Percentiles rank a stretch among this genome's conserved stretches.
Conservation (phyloP, 1,139 yeast genomes). For the Taphrina deformans region DNA sequence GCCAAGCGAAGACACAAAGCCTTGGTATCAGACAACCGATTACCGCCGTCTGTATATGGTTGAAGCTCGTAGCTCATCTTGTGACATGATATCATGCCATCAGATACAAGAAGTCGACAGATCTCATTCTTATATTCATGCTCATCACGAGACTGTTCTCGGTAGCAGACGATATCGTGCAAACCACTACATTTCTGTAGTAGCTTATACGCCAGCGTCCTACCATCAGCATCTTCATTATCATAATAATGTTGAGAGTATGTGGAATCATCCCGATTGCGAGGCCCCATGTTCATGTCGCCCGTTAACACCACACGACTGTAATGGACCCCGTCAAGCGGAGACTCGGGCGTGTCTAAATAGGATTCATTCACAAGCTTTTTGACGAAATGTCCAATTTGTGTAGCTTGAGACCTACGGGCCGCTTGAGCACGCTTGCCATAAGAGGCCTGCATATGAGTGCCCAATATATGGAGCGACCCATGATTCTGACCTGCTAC, state of each 20-base stretch:
- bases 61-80: neutral
- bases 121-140: constrained; percentile 12
- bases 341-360: neutral
- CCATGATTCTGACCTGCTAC: neutral
- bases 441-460: constrained; percentile 25
- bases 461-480: neutral
- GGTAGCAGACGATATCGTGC: neutral
- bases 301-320: neutral
- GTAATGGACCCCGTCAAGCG: neutral
- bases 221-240: neutral
- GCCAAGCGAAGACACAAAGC: constrained; percentile 3
- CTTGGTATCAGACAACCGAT: constrained; percentile 11
- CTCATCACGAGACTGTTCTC: neutral
- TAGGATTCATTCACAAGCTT: neutral
- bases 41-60: constrained; percentile 9
- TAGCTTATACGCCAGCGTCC: constrained; percentile 5
- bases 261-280: neutral
- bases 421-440: constrained; percentile 16
- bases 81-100: neutral
- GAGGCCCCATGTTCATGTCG: constrained; percentile 19
- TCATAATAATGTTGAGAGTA: constrained; percentile 18
- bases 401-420: constrained; percentile 13
- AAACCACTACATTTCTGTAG: neutral
- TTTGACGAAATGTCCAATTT: neutral
- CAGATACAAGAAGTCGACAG: neutral